Evolutionary conservation across 2,329 filamentous ascomycete species (phyloP), one percentile per base, ranked within the genome.

Genomic region (Sporothrix sp.): DNA sequence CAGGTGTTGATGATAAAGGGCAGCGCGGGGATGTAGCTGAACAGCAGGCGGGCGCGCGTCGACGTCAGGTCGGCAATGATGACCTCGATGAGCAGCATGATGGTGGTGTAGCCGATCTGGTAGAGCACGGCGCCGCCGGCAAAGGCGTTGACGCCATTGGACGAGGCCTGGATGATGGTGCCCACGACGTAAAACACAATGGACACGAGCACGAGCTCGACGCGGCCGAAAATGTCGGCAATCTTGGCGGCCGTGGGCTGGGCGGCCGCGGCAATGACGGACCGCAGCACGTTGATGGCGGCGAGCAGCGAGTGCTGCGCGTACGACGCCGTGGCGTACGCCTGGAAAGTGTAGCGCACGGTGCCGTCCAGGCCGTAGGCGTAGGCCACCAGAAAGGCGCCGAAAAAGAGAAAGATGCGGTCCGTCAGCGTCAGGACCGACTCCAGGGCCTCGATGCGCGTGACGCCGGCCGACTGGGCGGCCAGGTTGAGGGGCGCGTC

Each of bases 11-110:
- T 68, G 39, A 82, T 59, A 58, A 79, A 81, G 0, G 79, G 79
- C 3, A 73, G 60, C 0, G 75, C 74, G 0, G 78, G 78, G n/a
- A 84, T 66, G 59, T 81, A 84, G 43, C 76, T 81, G 67, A 82
- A 84, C 57, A 84, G 68, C 8, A 84, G 67, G 59, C 81, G 78
- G 10, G 77, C 71, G 13, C 79, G 74, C 7, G 78, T 74, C 1
- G 81, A 83, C 2, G 80, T 82, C 23, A 80, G 71, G 57, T 85
- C 81, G 39, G 73, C 80, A 40, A 84, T 68, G 53, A 85, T 72
- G 58, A 84, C 76, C 62, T 84, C 79, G 20, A 83, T 70, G 1
- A 84, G 68, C 11, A 84, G 65, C 16, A 81, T 68, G 23, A 82
- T 68, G 57, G 71, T 71, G 10, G 81, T 84, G 60, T 81, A 84